Conservation (phyloP, 2,329 filamentous ascomycete species). For the Talaromyces sp. region DNA sequence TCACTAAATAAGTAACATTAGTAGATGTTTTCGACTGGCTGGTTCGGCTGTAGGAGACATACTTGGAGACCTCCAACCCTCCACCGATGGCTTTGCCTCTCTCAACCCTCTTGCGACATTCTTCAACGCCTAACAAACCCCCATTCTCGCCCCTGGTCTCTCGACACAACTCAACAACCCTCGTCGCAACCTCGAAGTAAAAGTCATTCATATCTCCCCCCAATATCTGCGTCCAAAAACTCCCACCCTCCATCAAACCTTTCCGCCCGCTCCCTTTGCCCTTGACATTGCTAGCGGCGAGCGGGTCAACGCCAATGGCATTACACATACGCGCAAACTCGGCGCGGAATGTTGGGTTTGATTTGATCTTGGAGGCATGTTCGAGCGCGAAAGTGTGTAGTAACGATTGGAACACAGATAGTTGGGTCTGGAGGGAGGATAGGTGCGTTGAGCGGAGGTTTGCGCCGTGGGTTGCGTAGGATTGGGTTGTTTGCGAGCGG, state of each 20-base stretch:
- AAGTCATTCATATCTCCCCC: slow-evolving; percentile 94
- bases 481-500: slow-evolving; percentile 76
- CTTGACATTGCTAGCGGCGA: slow-evolving; percentile 64
- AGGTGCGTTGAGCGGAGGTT: slow-evolving; percentile 81
- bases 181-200: slow-evolving; percentile 95
- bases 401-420: slow-evolving; percentile 91
- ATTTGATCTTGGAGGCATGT: slow-evolving; percentile 92
- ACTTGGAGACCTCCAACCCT: slow-evolving; percentile 75
- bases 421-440: slow-evolving; percentile 82
- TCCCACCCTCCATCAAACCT: slow-evolving; percentile 53
- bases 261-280: slow-evolving; percentile 43
- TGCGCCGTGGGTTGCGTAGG: slow-evolving; percentile 86
- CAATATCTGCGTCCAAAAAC: slow-evolving; percentile 88
- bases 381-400: slow-evolving; percentile 94
- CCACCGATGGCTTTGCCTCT: slow-evolving; percentile 70
- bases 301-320: slow-evolving; percentile 91
- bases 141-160: slow-evolving; percentile 87
- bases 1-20: slow-evolving; percentile 53
- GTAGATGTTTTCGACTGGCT: too few relatives aligned
- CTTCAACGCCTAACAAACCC: slow-evolving; percentile 78
- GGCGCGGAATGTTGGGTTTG: slow-evolving; percentile 88
- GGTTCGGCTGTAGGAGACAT: slow-evolving; percentile 26
- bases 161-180: slow-evolving; percentile 88
- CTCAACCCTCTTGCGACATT: slow-evolving; percentile 73
- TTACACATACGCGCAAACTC: slow-evolving; percentile 99